phyloP scores from a whole-genome alignment of 495 filamentous ascomycete species.

The Xylaria palmicola region DNA sequence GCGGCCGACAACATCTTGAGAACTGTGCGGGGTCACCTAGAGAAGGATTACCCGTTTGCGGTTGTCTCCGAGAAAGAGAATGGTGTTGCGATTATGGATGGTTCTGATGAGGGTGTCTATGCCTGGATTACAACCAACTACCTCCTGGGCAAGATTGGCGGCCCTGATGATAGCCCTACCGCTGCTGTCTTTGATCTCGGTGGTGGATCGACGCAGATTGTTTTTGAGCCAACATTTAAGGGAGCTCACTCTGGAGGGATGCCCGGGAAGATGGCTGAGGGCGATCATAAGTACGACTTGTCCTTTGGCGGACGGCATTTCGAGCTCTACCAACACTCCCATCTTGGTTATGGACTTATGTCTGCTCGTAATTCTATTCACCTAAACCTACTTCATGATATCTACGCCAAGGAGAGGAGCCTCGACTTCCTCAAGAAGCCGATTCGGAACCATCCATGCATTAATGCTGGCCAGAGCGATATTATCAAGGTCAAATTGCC shows the following conservation, averaged over 20 bases:
- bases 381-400: slow-evolving; percentile 62
- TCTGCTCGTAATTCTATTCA: slow-evolving; percentile 84
- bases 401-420: slow-evolving; percentile 50
- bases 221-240: slow-evolving; percentile 94
- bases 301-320: slow-evolving; percentile 88
- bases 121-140: slow-evolving; percentile 99
- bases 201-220: slow-evolving; percentile 95
- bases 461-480: slow-evolving; percentile 72
- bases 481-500: slow-evolving; percentile 66
- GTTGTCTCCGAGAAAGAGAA: slow-evolving; percentile 80
- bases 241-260: slow-evolving; percentile 69
- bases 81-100: slow-evolving; percentile 94
- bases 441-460: slow-evolving; percentile 80
- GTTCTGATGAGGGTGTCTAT: slow-evolving; percentile 93
- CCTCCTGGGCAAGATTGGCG: slow-evolving; percentile 94
- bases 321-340: slow-evolving; percentile 96
- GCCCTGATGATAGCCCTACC: slow-evolving; percentile 82
- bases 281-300: slow-evolving; percentile 95
- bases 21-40: slow-evolving; percentile 79
- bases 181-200: slow-evolving; percentile 95
- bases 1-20: slow-evolving; percentile 80
- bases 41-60: slow-evolving; percentile 89
- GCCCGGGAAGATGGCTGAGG: slow-evolving; percentile 80
- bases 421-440: slow-evolving; percentile 59
- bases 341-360: slow-evolving; percentile 97